phyloP scores from a whole-genome alignment of 345 rosid species.

The Durio zibethinus region DNA sequence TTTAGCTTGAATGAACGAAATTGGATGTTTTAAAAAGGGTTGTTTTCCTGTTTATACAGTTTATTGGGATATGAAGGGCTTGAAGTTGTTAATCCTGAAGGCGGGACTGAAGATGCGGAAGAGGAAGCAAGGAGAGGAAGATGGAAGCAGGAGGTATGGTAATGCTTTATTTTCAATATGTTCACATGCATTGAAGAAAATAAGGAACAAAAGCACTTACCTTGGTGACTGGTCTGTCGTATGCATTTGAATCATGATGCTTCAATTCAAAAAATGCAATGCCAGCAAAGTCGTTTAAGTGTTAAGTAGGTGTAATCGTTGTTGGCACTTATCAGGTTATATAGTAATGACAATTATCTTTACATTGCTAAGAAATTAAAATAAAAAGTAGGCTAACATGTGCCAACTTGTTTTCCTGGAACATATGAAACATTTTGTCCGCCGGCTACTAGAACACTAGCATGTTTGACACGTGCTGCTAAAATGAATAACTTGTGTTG shows the following conservation, averaged over 20 bases:
- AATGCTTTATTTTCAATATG: neutral
- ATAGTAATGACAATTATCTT: neutral
- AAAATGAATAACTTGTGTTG: neutral
- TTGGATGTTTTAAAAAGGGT: neutral
- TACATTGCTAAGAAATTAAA: too few relatives aligned
- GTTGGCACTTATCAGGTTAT: too few relatives aligned
- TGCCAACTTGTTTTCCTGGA: neutral
- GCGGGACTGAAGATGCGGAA: conserved; percentile 90
- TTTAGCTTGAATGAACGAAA: neutral
- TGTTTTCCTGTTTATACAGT: conserved; percentile 29
- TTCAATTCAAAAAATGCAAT: neutral
- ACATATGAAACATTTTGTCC: neutral
- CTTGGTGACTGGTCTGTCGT: neutral
- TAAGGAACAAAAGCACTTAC: neutral
- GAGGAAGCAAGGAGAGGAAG: conserved; percentile 94
- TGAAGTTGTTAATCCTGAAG: conserved; percentile 95
- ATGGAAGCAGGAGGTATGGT: conserved; percentile 98
- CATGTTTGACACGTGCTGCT: neutral
- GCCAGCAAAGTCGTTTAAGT: neutral
- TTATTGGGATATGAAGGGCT: conserved; percentile 82
- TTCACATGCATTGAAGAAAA: neutral
- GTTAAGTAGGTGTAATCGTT: too few relatives aligned
- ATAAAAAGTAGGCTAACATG: neutral
- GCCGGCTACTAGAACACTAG: neutral
- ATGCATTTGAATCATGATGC: neutral